phyloP scores from a whole-genome alignment of 176 grass and related monocot species.

The Olyra latifolia region DNA sequence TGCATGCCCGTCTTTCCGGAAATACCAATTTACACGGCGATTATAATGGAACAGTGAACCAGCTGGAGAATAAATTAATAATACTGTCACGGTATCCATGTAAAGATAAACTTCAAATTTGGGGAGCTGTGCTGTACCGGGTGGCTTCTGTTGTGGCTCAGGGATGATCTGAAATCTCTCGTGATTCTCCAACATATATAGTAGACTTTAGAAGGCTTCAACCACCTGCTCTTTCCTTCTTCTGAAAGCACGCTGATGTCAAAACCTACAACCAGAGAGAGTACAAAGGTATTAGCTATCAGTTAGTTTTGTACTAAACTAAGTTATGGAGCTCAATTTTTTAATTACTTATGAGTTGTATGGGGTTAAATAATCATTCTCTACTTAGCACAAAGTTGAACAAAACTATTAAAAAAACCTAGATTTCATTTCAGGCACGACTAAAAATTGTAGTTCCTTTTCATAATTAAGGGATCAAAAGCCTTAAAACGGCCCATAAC shows the following conservation, averaged over 20 bases:
- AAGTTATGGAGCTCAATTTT: background rate
- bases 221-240: slow-evolving; percentile 78
- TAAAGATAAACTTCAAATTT: slow-evolving; percentile 10
- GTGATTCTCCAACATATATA: slow-evolving; percentile 83
- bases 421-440: slow-evolving; percentile 4
- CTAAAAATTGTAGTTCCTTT: background rate
- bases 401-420: background rate
- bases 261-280: slow-evolving; percentile 53
- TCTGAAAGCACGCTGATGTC: slow-evolving; percentile 72
- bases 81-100: background rate
- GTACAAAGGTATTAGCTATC: no score
- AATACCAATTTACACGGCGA: slow-evolving; percentile 84
- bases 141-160: slow-evolving; percentile 66
- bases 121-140: slow-evolving; percentile 47
- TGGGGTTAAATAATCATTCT: slow-evolving; percentile 1
- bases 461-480: background rate
- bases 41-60: slow-evolving; percentile 96
- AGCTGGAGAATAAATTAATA: slow-evolving; percentile 52
- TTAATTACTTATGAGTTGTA: background rate
- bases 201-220: slow-evolving; percentile 89
- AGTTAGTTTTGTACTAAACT: no score
- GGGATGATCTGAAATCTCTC: slow-evolving; percentile 63
- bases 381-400: background rate
- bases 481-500: background rate
- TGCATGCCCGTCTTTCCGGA: slow-evolving; percentile 88